phyloP scores from a whole-genome alignment of 2,329 filamentous ascomycete species.

The Apiospora rasikravindrae region DNA sequence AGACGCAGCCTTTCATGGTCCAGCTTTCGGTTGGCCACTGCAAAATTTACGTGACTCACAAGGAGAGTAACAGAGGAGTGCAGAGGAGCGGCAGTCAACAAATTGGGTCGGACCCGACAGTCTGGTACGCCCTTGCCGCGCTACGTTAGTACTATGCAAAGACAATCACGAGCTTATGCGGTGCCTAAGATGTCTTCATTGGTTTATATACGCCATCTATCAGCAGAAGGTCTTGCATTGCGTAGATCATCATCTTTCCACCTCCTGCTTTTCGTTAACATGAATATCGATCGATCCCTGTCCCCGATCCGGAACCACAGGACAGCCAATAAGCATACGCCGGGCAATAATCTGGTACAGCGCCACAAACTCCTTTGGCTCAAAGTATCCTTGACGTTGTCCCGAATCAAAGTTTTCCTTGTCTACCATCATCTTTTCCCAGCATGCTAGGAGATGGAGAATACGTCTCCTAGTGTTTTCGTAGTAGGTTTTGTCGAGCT shows the following conservation, averaged over 20 bases:
- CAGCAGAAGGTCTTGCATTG: not conserved
- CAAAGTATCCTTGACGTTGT: no score
- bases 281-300: not conserved
- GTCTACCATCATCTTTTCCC: no score
- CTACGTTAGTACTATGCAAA: not conserved
- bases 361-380: no score
- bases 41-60: not conserved
- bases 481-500: no score
- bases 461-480: no score
- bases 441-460: no score
- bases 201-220: not conserved
- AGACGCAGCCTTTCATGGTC: not conserved
- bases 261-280: not conserved
- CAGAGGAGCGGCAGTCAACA: not conserved
- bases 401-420: no score
- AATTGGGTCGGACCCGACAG: not conserved
- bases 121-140: not conserved
- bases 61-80: not conserved
- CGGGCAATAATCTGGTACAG: no score
- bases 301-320: no score
- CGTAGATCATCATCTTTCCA: not conserved
- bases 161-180: not conserved
- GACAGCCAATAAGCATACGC: no score
- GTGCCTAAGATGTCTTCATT: not conserved
- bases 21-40: not conserved